A percentile compares a stretch with the other conserved stretches of the same genome.
Conservation (phyloP, 2,329 filamentous ascomycete species). For the Ceratocystis alfenasii region DNA sequence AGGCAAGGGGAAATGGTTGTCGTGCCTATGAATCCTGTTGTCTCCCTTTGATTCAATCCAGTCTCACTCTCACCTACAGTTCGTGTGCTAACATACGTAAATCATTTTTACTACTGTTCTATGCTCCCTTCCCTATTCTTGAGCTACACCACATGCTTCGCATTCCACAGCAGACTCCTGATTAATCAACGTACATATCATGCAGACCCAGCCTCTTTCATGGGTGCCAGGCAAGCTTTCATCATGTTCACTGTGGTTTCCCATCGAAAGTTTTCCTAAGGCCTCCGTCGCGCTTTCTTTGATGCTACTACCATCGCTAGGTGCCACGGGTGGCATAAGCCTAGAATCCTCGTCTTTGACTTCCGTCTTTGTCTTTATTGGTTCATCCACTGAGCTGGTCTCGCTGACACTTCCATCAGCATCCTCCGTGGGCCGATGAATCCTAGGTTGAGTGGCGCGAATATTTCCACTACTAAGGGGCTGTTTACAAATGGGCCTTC, state of each 20-base stretch:
- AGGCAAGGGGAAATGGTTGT: neutral
- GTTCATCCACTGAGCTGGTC: neutral
- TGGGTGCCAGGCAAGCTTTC: neutral
- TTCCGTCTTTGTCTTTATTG: neutral
- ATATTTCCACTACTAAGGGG: neutral
- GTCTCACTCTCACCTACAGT: neutral
- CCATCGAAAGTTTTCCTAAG: neutral
- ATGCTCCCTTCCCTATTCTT: neutral
- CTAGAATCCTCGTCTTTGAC: neutral
- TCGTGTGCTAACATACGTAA: neutral
- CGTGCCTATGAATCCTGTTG: neutral
- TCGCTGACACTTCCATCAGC: conserved; percentile 1
- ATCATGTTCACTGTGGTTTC: neutral
- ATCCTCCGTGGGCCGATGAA: neutral
- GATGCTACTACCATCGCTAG: neutral
- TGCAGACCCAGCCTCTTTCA: neutral
- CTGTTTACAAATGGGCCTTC: neutral
- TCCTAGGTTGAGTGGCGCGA: neutral
- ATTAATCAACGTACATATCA: neutral
- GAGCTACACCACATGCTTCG: neutral
- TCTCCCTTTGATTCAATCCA: neutral
- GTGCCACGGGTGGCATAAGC: neutral
- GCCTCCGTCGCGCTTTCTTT: neutral
- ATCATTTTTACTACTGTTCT: neutral
- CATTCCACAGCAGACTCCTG: neutral